Percentiles rank a stretch among this genome's conserved stretches.
These are phyloP conservation scores for Sisymbrium altissimum DNA, from an alignment of 345 rosid genomes.

Conservation along the genomic window DNA sequence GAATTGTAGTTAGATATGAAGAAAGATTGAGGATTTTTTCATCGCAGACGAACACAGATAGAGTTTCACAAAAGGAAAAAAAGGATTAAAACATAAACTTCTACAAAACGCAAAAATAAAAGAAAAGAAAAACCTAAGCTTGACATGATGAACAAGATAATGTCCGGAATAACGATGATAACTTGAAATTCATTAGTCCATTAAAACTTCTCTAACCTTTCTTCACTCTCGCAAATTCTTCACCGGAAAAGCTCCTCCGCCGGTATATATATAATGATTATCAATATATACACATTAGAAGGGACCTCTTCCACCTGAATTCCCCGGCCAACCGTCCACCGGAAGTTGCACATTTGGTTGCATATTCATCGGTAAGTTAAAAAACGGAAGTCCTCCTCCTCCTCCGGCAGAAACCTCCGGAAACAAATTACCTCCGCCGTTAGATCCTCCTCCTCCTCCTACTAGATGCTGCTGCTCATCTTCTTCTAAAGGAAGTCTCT, in stretches of 20 bases:
- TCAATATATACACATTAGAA: conserved; percentile 27
- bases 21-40: conserved; percentile 26
- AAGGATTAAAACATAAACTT: conserved; percentile 26
- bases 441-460: conserved; percentile 29
- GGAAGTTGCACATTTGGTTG: conserved; percentile 62
- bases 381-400: conserved; percentile 81
- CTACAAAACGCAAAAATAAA: conserved; percentile 19
- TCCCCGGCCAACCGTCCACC: conserved; percentile 89
- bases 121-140: conserved; percentile 16
- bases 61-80: conserved; percentile 22
- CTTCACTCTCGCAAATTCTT: conserved; percentile 26
- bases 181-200: conserved; percentile 29
- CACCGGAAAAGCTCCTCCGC: conserved; percentile 24
- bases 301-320: conserved; percentile 61
- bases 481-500: conserved; percentile 91
- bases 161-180: conserved; percentile 27
- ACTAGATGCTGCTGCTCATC: conserved; percentile 60
- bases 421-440: conserved; percentile 36
- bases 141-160: conserved; percentile 26
- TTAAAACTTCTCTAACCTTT: conserved; percentile 34
- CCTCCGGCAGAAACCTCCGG: conserved; percentile 30
- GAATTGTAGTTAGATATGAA: conserved; percentile 19
- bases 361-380: conserved; percentile 84
- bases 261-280: conserved; percentile 18
- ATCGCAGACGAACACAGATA: conserved; percentile 29